These are phyloP conservation scores for Xylaria grammica DNA, from an alignment of 495 filamentous ascomycete species.

Conservation along the genomic window DNA sequence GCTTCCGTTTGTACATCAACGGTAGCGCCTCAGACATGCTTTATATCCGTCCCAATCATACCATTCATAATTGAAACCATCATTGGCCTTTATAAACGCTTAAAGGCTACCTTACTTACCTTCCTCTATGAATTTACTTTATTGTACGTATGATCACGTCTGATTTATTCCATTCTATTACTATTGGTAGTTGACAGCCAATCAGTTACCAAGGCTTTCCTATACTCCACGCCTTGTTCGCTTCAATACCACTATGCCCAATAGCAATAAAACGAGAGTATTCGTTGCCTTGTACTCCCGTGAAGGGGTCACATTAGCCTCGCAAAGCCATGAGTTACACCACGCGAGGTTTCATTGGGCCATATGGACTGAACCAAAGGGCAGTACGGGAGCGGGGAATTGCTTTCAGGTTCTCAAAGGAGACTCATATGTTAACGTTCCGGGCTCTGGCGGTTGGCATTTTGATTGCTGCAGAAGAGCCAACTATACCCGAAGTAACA, in stretches of 20 bases:
- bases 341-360: constrained; percentile 8
- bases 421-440: neutral
- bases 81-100: too few species aligned
- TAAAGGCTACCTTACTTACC: too few species aligned
- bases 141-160: neutral
- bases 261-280: neutral
- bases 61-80: too few species aligned
- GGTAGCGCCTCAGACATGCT: too few species aligned
- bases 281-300: constrained; percentile 5
- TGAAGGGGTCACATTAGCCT: neutral
- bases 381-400: neutral
- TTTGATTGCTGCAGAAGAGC: neutral
- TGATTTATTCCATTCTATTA: neutral
- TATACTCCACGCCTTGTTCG: too few species aligned
- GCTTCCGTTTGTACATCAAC: too few species aligned
- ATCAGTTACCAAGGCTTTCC: neutral
- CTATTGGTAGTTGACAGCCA: neutral
- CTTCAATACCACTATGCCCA: neutral
- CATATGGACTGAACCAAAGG: constrained; percentile 6
- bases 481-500: neutral
- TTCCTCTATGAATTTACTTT: neutral
- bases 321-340: neutral
- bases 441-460: neutral
- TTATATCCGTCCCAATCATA: too few species aligned
- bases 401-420: neutral